Base-by-base conservation (phyloP, 2,329 filamentous ascomycete genomes). In the Teratosphaeria viscida region DNA sequence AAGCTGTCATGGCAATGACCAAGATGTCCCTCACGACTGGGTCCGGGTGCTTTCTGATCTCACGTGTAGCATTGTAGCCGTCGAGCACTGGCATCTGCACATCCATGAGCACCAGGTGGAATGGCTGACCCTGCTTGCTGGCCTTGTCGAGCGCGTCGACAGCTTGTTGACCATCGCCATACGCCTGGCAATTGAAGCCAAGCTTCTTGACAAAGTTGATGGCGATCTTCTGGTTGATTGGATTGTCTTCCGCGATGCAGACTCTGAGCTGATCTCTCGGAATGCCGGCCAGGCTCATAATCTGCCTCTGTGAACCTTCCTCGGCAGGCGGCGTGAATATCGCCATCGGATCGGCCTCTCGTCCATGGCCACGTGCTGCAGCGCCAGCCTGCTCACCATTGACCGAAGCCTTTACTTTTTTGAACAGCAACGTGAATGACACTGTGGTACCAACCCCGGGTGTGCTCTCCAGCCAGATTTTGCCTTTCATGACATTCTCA, bases 1-100 rank as follows among this genome's bases (percentile, higher is more conserved):
- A 92, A 1, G 92, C 92, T 0, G 92, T 97, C 92, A 97, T 96
- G 58, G 92, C 92, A 67, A 97, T 96, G 55, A 97, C 89, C n/a
- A 96, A 79, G 1, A 95, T 84, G 64, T 89, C 86, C 57, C 89
- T 82, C 11, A 97, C 90, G 7, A 83, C 82, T 39, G 90, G 86
- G 60, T 90, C 82, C 0, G 83, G 73, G 72, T 96, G 91, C 65
- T 84, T 84, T 10, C 92, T 86, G 53, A 96, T 85, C 60, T 90
- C 81, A 64, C 88, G 87, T 0, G 92, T 96, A 1, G 92, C 91
- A 73, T 95, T 89, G 71, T 96, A 96, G 5, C 92, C 92, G 71
- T 96, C 92, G 8, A 95, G 82, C 3, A 95, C 85, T 0, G 92
- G 92, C 92, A 96, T 96, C 75, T 96, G 91, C 3, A 95, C 90